Base-by-base conservation (phyloP, 208 protist species). In the Porcisia deanei region DNA sequence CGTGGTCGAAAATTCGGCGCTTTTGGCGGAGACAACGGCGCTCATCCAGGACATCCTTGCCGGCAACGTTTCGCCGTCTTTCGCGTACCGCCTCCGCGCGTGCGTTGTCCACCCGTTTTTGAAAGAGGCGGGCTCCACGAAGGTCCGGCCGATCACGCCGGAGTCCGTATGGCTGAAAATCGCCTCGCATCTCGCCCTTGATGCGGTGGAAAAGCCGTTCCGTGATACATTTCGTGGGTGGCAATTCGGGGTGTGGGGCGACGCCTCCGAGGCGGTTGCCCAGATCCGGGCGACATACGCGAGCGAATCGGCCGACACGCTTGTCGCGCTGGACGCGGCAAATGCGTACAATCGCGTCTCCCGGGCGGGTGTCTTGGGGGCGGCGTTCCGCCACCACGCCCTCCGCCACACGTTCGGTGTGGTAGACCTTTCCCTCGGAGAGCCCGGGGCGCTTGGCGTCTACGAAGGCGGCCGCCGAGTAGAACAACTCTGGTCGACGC, bases 341-440 rank as follows among this genome's bases (percentile, higher is more conserved):
- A 87, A 84, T 58, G 83, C 83, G 41, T 87, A 84, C 76, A 87
- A 82, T 60, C 43, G 59, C 0, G 57, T 87, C 5, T 71, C 49
- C 0, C 49, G 79, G 1, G 10, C 22, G 2, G 5, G 16, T 0
- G 77, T 84, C 0, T 61, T 87, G 3, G 18, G 55, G 55, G 75
- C 61, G 43, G 18, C 54, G 20, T 82, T 75, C 73, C 39, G 16
- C 0, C 41, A 73, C n/a, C 8, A 37, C 3, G 22, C 1, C 34
- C 70, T 82, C 60, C 47, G 41, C 12, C 68, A 49, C 16, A 22
- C 77, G n/a, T 87, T 73, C 1, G 68, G 75, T 25, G 18, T 84
- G n/a, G 49, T 69, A 9, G 30, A 49, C 55, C 65, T 84, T 7
- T 55, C 65, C 18, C 79, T 87, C 30, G 78, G 83, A 0, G 39